A percentile compares a stretch with the other conserved stretches of the same genome.
These are phyloP conservation scores for Xylaria telfairii DNA, from an alignment of 495 filamentous ascomycete species.

Conservation along the genomic window DNA sequence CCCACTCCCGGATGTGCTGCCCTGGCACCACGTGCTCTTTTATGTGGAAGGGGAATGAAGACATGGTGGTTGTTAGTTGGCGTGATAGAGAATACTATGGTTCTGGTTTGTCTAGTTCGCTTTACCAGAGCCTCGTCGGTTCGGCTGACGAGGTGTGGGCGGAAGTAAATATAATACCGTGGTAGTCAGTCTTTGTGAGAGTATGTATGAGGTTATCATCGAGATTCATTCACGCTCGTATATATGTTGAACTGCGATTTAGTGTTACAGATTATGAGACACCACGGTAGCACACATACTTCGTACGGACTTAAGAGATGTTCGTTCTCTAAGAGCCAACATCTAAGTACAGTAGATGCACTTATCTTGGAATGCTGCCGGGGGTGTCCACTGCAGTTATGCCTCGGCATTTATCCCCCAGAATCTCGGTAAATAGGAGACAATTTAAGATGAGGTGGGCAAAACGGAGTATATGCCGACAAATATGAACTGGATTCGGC, in stretches of 20 bases:
- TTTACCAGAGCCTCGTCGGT: neutral
- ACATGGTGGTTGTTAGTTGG: conserved; percentile 10
- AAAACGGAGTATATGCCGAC: neutral
- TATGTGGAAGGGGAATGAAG: conserved; percentile 41
- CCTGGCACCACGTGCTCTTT: conserved; percentile 66
- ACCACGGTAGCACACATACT: neutral
- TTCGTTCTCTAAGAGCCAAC: neutral
- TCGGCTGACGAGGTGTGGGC: neutral
- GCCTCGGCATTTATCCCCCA: conserved; percentile 16
- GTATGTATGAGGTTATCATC: neutral
- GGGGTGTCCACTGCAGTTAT: conserved; percentile 4
- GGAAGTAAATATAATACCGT: neutral
- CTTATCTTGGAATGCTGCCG: neutral
- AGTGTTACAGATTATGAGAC: neutral
- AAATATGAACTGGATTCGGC: neutral
- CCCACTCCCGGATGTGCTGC: conserved; percentile 78
- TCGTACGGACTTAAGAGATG: neutral
- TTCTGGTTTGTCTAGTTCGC: neutral
- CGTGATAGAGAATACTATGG: neutral
- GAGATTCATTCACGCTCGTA: neutral
- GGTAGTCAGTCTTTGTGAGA: neutral
- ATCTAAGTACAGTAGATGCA: neutral
- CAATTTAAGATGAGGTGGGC: neutral
- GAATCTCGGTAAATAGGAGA: conserved; percentile 1
- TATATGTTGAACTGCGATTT: neutral